Percentiles rank a stretch among this genome's conserved stretches.
Evolutionary conservation across 169 alveolate species (phyloP).

Genomic region (Haemoproteus tartakovskyi): DNA sequence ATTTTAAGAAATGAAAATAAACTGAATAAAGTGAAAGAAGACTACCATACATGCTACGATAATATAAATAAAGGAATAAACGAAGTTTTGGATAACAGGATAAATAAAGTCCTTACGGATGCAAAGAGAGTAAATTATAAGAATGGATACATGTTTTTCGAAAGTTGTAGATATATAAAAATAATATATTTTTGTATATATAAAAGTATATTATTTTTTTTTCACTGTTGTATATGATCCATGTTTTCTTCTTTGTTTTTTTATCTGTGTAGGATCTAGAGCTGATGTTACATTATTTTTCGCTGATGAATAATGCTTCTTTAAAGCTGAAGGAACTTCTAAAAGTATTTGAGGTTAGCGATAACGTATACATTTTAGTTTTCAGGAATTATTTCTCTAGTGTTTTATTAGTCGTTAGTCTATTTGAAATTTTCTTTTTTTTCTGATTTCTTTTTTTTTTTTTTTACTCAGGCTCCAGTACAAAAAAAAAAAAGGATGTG

Average conservation of each 20-base stretch:
- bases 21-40: constrained; percentile 41
- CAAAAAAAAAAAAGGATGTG: constrained; percentile 6
- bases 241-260: neutral
- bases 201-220: neutral
- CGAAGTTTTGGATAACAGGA: constrained; percentile 41
- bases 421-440: no score
- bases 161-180: neutral
- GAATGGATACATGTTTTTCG: neutral
- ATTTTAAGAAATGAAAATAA: constrained; percentile 49
- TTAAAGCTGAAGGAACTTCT: constrained; percentile 37
- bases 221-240: neutral
- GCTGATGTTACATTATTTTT: constrained; percentile 34
- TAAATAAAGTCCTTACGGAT: constrained; percentile 45
- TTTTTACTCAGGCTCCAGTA: constrained; percentile 8
- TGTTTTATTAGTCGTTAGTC: no score
- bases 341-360: constrained; percentile 28
- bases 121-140: constrained; percentile 11
- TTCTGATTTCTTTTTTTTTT: neutral
- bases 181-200: neutral
- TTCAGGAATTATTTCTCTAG: no score
- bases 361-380: no score
- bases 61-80: constrained; percentile 46
- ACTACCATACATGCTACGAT: constrained; percentile 31
- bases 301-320: constrained; percentile 59
- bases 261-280: constrained; percentile 60